These are phyloP conservation scores for Auriscalpium orientale DNA, from an alignment of 768 basidiomycete genomes.

Conservation along the genomic window DNA sequence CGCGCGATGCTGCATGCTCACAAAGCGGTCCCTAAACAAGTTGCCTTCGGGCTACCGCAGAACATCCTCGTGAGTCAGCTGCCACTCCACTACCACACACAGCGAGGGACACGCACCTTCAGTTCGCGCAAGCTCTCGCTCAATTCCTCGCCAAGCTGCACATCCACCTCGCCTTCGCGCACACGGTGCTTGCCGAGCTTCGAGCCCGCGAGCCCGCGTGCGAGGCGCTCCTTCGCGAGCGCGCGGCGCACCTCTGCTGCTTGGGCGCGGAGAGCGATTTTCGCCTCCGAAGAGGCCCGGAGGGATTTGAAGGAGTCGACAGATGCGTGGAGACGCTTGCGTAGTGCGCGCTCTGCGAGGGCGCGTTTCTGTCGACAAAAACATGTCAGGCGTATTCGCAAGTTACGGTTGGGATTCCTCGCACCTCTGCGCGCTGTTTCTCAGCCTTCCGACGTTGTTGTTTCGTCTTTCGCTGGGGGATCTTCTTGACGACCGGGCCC, in stretches of 20 bases:
- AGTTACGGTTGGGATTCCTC: constrained; percentile 7
- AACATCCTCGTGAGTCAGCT: not conserved
- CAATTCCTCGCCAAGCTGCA: constrained; percentile 87
- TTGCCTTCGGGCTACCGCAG: constrained; percentile 79
- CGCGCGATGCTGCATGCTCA: constrained; percentile 81
- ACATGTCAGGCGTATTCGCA: not conserved
- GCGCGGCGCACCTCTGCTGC: constrained; percentile 32
- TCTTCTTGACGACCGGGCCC: constrained; percentile 29
- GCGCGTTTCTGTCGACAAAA: constrained; percentile 47
- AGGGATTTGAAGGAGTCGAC: constrained; percentile 50
- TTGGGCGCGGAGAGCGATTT: constrained; percentile 31
- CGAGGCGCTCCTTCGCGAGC: constrained; percentile 41
- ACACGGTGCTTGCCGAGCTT: constrained; percentile 77
- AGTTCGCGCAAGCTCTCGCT: constrained; percentile 76
- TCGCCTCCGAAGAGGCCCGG: constrained; percentile 34
- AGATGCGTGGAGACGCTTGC: constrained; percentile 53
- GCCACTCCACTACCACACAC: not conserved
- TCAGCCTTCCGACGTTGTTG: constrained; percentile 65
- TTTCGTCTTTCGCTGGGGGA: constrained; percentile 47
- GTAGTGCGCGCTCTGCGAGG: constrained; percentile 48
- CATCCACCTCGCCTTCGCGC: constrained; percentile 59
- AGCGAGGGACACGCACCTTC: constrained; percentile 47
- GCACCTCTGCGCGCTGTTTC: constrained; percentile 55
- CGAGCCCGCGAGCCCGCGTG: constrained; percentile 58
- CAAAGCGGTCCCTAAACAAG: constrained; percentile 82